Evolutionary conservation across 495 filamentous ascomycete genomes (phyloP), one percentile per base, ranked within the genome.

Genomic region (Apiosordaria backusii): DNA sequence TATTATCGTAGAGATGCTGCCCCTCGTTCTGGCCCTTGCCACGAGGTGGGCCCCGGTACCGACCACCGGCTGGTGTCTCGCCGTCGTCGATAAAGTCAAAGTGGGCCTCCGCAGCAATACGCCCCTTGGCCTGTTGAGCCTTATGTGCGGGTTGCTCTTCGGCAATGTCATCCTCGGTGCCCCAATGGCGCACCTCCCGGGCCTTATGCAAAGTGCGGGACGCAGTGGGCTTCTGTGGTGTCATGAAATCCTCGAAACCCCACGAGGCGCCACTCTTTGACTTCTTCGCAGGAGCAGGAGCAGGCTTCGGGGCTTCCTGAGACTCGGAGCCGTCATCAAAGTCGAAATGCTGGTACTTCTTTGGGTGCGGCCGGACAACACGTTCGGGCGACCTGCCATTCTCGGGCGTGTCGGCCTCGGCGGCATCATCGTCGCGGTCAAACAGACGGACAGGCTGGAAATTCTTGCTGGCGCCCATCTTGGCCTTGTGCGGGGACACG

Each of bases 281-380:
- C 72, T 84, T 84, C 52, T 55, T 61, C 4, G 59, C 25, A 6
- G 24, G 25, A 18, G 60, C 35, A 7, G 60, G 7, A 2, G 45
- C 61, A 4, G 82, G 70, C 57, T 80, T 82, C 24, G 72, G 70
- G 60, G 76, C 70, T 40, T 80, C 75, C 70, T 76, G 74, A 22
- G 76, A 67, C 18, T 81, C 79, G 21, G 81, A 78, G 61, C 87
- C 88, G 68, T 89, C 89, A 50, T 83, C 88, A 74, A 97, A 87
- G 63, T 96, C 89, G 73, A 97, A 97, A 77, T 99, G 94, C 40
- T 88, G 78, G 77, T 88, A 97, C 72, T 91, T 94, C 70, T 86
- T 85, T 13, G 91, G 84, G 70, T 93, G 81, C 10, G 80, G 71
- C 74, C 84, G 80, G 82, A 88, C 79, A 83, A 83, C 72, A 69